A percentile compares a stretch with the other conserved stretches of the same genome.
phyloP scores from a whole-genome alignment of 2,329 filamentous ascomycete species.

The Fusarium foetens region DNA sequence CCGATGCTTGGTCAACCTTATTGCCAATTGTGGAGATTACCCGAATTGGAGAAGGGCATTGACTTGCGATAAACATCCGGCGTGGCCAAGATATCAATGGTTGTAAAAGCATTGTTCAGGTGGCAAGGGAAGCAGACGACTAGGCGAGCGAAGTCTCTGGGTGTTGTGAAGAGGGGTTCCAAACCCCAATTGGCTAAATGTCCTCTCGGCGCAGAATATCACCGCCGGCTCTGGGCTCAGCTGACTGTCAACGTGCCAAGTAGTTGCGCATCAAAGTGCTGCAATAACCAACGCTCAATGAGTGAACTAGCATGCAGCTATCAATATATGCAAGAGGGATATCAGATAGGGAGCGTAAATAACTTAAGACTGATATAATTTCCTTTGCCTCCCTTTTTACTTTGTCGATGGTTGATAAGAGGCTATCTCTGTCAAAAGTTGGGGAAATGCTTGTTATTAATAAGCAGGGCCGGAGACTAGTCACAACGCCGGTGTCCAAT shows the following conservation, averaged over 20 bases:
- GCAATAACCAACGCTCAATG: too few relatives aligned
- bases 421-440: background rate
- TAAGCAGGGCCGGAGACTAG: background rate
- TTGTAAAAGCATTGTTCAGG: background rate
- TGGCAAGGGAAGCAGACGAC: background rate
- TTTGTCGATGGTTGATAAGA: too few relatives aligned
- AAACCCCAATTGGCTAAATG: background rate
- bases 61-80: fast-evolving
- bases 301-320: too few relatives aligned
- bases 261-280: too few relatives aligned
- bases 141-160: fast-evolving
- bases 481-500: background rate
- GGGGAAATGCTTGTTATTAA: background rate
- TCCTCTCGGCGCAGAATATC: background rate
- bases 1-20: background rate
- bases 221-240: background rate
- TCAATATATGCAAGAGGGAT: too few relatives aligned
- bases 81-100: background rate
- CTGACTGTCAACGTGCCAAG: too few relatives aligned
- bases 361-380: too few relatives aligned
- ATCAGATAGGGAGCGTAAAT: too few relatives aligned
- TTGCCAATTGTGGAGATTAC: too few relatives aligned
- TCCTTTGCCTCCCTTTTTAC: too few relatives aligned
- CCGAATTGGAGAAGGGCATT: background rate
- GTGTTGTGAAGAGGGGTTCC: background rate